Evolutionary conservation across 345 rosid genomes (phyloP).

Genomic region (Camelina laxa): DNA sequence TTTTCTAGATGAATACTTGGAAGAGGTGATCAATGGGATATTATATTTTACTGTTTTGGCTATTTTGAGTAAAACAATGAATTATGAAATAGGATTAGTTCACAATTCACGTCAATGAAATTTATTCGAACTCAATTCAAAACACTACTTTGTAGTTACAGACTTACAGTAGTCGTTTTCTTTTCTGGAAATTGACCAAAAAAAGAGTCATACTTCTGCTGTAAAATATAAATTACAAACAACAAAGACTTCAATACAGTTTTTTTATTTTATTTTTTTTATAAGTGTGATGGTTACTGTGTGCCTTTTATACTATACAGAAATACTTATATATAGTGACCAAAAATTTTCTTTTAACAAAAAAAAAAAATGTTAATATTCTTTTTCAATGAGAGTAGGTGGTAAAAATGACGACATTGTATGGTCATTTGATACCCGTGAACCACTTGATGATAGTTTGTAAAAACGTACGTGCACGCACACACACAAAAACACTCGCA

Average conservation of each 20-base stretch:
- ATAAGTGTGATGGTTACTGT: neutral
- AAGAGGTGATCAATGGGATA: no score
- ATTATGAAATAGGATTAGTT: no score
- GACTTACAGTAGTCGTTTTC: neutral
- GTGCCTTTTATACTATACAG: neutral
- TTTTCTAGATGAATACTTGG: no score
- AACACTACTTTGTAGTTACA: neutral
- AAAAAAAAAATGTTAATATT: neutral
- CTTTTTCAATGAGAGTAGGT: neutral
- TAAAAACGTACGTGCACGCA: constrained; percentile 42
- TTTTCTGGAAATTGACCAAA: neutral
- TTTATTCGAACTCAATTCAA: no score
- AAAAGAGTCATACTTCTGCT: neutral
- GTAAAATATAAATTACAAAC: neutral
- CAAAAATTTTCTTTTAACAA: neutral
- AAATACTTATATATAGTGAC: no score
- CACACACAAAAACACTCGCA: constrained; percentile 2
- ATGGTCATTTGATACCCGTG: constrained; percentile 27
- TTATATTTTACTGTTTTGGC: no score
- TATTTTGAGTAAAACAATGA: no score
- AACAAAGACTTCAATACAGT: neutral
- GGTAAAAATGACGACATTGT: constrained; percentile 36
- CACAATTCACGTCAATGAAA: no score
- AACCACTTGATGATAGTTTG: constrained; percentile 28
- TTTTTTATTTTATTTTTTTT: no score